Evolutionary conservation across 805 yeast genomes (phyloP), one percentile per base, ranked within the genome.

Genomic region (Trichomonascus vanleenenianus): DNA sequence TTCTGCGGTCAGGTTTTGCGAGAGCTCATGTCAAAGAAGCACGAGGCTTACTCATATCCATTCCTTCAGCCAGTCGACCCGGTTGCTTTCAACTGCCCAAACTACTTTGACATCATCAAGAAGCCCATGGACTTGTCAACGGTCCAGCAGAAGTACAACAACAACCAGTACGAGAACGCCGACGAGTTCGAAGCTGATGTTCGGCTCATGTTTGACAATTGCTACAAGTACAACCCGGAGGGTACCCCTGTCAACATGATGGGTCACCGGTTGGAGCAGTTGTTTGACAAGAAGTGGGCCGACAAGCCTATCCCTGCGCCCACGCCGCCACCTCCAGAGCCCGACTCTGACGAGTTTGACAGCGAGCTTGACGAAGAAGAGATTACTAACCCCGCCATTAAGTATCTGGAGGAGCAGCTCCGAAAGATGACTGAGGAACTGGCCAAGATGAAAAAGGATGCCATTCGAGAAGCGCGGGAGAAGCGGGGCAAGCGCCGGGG

Each of bases 71-170:
- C 98, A 1, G 98, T 93, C 36, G 97, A 93, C 64, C 93, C 96
- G 0, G 88, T 89, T 30, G 95, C 96, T 12, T 74, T 91, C 59
- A 87, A 86, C 57, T 82, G 95, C 54, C 98, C 98, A 25, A 79
- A 88, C 38, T 93, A 93, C 64, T 76, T 77, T 55, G 94, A 91
- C 56, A 70, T 86, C 46, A 82, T 93, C 48, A 87, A 86, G 64
- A 77, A 79, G 56, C 98, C 98, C 49, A 93, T 93, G 97, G 98
- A 93, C 65, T 72, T 93, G 54, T 80, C 91, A 30, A 87, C 97
- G 0, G 75, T 91, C 46, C 82, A 81, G 56, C 74, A 78, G 48
- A 91, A 89, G 62, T 71, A 87, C 53, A 78, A 81, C 50, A 87
- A 86, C 63, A 89, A 89, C 64, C 85, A 84, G 56, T 93, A 93